Evolutionary conservation across 768 basidiomycete species (phyloP), one percentile per base, ranked within the genome.

Genomic region (Hebeloma cylindrosporum): DNA sequence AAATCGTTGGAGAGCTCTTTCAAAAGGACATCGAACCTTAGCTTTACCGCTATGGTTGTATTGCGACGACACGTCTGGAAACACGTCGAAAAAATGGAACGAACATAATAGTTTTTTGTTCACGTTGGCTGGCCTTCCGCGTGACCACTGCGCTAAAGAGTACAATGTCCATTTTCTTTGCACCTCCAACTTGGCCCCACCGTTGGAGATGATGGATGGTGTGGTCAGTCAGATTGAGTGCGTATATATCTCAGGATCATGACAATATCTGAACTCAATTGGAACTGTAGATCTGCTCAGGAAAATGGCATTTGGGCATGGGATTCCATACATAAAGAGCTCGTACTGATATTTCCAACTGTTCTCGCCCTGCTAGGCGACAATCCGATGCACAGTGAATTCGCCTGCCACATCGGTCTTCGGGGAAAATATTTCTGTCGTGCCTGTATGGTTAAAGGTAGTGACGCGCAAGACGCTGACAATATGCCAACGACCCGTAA

Each of bases 311-410:
- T 73, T 2, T 65, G 64, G 60, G 71, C 68, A 2, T 75, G 65
- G 63, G 73, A 74, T 40, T 53, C 43, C 18, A 25, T 38, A 1
- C 7, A 25, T 0, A 45, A 63, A 3, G 68, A 70, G 41, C 37
- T 45, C 1, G 57, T 67, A 2, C 51, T 70, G 2, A 22, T 71
- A 0, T 52, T 71, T 27, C 62, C 62, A 0, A 39, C 22, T 2
- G 49, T 68, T 3, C 53, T 70, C 0, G 67, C 65, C 0, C 23
- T 72, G 7, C 57, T 68, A 0, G 74, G 73, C 0, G 71, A 77
- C 46, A 75, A 77, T 49, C 74, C 71, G 0, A 74, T 74, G 73
- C 68, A 68, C 25, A 66, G 72, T 33, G 69, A 75, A 51, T 54
- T 75, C 46, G 63, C 71, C 0, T 74, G 65, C 36, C 76, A 78